phyloP scores from a whole-genome alignment of 306 rosid genomes.

The Quercus aquifolioides region DNA sequence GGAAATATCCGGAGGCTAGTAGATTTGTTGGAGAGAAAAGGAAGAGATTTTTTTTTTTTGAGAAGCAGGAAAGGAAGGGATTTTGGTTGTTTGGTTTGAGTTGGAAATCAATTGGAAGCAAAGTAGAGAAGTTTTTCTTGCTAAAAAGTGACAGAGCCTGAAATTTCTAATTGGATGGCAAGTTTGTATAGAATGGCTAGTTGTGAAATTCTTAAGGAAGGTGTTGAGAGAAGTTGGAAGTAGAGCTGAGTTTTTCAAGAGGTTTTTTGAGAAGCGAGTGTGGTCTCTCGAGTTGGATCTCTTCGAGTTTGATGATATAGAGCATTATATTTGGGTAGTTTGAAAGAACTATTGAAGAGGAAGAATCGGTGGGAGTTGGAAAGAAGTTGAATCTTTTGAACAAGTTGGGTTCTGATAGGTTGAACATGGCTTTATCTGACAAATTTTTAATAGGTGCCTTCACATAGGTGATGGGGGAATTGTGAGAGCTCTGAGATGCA shows the following conservation, averaged over 20 bases:
- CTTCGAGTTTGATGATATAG: background rate
- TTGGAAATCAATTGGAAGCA: background rate
- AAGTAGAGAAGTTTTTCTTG: background rate
- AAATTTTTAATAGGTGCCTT: background rate
- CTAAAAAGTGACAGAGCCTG: background rate
- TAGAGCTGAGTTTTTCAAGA: background rate
- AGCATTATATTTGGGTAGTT: background rate
- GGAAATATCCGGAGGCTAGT: background rate
- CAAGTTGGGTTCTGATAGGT: background rate
- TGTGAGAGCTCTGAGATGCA: background rate
- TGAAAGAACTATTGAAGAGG: background rate
- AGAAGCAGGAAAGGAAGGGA: no score
- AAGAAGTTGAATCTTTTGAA: background rate
- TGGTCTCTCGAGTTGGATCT: background rate
- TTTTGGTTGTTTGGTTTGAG: background rate
- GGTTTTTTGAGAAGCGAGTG: background rate
- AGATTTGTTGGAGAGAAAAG: no score
- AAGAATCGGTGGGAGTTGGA: background rate
- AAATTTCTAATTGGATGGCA: background rate
- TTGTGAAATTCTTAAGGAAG: background rate
- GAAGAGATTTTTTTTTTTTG: no score
- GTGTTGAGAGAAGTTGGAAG: background rate
- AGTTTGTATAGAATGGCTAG: background rate
- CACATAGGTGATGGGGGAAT: background rate
- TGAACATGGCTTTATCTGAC: background rate